A percentile compares a stretch with the other conserved stretches of the same genome.
phyloP scores from a whole-genome alignment of 305 asterid species.

The Fraxinus paxiana region DNA sequence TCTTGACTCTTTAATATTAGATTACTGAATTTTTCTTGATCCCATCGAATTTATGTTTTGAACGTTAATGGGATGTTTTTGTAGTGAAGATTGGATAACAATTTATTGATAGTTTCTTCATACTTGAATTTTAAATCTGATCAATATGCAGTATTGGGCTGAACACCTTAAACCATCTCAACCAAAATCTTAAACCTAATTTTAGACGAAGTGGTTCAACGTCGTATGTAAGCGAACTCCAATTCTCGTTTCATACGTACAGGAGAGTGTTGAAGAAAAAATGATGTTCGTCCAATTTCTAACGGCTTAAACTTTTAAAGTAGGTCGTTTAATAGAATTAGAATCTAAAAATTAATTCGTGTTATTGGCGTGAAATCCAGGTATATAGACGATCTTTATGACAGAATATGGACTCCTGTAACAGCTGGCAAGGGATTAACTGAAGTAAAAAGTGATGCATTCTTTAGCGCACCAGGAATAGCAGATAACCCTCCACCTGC shows the following conservation, averaged over 20 bases:
- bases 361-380: slow-evolving; percentile 19
- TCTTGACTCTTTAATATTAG: not conserved
- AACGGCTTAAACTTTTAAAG: not conserved
- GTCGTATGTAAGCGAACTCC: not conserved
- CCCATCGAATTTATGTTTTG: not conserved
- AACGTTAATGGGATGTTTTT: not conserved
- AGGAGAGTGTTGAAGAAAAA: not conserved
- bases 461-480: not conserved
- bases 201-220: not conserved
- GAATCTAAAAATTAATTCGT: not conserved
- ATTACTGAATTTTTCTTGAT: not conserved
- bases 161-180: not conserved
- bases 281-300: not conserved
- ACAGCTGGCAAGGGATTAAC: slow-evolving; percentile 15
- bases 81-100: not conserved
- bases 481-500: slow-evolving; percentile 34
- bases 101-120: not conserved
- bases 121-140: not conserved
- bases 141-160: not conserved
- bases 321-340: not conserved
- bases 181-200: not conserved
- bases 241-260: not conserved
- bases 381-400: slow-evolving; percentile 45
- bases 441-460: slow-evolving; percentile 12
- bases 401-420: slow-evolving; percentile 54